Evolutionary conservation across 2,329 filamentous ascomycete species (phyloP).

Genomic region (Trichoderma harzianum): DNA sequence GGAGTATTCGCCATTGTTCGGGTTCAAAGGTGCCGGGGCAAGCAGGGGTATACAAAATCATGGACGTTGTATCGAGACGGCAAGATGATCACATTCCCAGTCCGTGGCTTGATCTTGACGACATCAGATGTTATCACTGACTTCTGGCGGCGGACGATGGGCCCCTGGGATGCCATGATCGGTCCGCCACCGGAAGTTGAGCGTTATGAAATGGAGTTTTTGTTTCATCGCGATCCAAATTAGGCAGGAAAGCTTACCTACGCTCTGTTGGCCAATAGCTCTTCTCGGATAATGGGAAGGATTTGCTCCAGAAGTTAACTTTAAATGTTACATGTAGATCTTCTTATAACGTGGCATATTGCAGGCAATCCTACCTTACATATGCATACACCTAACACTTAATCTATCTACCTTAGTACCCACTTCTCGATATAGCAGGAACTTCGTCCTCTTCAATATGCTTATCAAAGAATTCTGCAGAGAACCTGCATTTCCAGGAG

Average conservation of each 20-base stretch:
- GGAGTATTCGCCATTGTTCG: neutral
- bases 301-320: neutral
- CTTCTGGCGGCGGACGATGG: neutral
- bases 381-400: too few relatives aligned
- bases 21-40: neutral
- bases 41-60: neutral
- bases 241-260: neutral
- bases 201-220: neutral
- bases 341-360: neutral
- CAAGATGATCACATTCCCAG: neutral
- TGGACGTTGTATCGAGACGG: neutral
- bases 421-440: neutral
- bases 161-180: neutral
- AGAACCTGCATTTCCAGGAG: too few relatives aligned
- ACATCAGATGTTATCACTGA: neutral
- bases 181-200: neutral
- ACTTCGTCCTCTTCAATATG: neutral
- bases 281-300: neutral
- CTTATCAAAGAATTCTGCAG: neutral
- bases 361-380: neutral
- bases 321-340: neutral
- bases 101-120: neutral
- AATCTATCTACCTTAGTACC: neutral
- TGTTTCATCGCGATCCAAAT: neutral
- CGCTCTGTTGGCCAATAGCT: neutral